These are phyloP conservation scores for Stentor coeruleus DNA, from an alignment of 73 alveolate genomes.

Conservation along the genomic window DNA sequence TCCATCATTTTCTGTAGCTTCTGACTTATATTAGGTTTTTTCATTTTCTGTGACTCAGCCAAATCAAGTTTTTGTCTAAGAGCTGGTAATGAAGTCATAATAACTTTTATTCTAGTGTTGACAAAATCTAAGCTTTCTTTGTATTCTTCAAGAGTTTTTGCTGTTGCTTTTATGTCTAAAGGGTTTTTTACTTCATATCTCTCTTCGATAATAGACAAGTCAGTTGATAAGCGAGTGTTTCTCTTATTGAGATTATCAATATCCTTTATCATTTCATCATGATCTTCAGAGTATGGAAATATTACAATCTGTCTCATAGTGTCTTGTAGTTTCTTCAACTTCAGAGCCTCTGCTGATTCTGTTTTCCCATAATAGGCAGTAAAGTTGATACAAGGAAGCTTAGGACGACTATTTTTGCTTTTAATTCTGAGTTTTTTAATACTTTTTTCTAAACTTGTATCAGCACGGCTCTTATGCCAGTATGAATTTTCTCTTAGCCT, in stretches of 20 bases:
- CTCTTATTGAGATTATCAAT: not conserved
- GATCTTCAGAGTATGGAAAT: not conserved
- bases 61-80: not conserved
- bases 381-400: not conserved
- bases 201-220: too few relatives aligned
- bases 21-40: too few relatives aligned
- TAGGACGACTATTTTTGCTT: not conserved
- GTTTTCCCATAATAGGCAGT: not conserved
- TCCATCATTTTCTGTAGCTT: not conserved
- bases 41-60: not conserved
- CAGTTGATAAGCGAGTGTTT: too few relatives aligned
- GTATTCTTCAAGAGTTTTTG: not conserved
- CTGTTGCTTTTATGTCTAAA: not conserved
- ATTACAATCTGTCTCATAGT: not conserved
- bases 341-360: not conserved
- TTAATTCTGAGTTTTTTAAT: not conserved
- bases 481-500: not conserved
- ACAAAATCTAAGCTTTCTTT: not conserved
- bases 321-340: not conserved
- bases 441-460: not conserved
- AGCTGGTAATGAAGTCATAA: not conserved
- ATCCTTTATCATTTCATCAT: not conserved
- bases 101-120: not conserved
- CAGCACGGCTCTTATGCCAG: not conserved
- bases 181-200: not conserved